Evolutionary conservation across 2,329 filamentous ascomycete species (phyloP).

Genomic region (Colletotrichum lentis): DNA sequence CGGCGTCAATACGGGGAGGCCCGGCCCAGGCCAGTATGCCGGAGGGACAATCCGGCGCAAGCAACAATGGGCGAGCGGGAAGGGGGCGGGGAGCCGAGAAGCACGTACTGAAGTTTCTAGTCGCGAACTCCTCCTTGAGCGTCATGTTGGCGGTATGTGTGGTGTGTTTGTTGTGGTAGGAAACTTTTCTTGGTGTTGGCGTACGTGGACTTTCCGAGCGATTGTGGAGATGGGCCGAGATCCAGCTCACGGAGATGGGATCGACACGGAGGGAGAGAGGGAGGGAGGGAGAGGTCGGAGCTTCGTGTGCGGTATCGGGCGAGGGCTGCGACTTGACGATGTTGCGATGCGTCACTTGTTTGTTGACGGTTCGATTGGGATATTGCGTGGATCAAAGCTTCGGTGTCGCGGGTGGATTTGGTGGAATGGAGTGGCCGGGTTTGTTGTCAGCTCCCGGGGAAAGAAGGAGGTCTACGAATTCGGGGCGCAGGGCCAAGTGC

Average conservation of each 20-base stretch:
- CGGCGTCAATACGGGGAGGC: neutral
- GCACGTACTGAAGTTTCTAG: slow-evolving; percentile 76
- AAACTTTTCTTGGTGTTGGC: slow-evolving; percentile 30
- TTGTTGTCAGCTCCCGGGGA: slow-evolving; percentile 35
- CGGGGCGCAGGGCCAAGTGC: slow-evolving; percentile 15
- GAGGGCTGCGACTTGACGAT: neutral
- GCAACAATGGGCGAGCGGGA: slow-evolving; percentile 30
- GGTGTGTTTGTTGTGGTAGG: slow-evolving; percentile 18
- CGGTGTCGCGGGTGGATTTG: slow-evolving; percentile 3
- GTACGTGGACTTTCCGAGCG: slow-evolving; percentile 37
- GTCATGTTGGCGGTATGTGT: slow-evolving; percentile 64
- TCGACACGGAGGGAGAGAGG: slow-evolving; percentile 15
- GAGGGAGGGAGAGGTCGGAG: neutral
- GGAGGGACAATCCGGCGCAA: neutral
- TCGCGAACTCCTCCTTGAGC: slow-evolving; percentile 75
- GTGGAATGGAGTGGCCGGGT: slow-evolving; percentile 15
- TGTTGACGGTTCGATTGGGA: neutral
- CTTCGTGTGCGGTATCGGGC: neutral
- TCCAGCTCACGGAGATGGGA: slow-evolving; percentile 33
- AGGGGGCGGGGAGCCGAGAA: slow-evolving; percentile 37
- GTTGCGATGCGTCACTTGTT: slow-evolving; percentile 7
- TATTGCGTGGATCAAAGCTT: slow-evolving; percentile 13
- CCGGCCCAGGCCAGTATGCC: neutral
- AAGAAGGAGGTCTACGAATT: slow-evolving; percentile 7
- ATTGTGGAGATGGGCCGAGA: slow-evolving; percentile 37